Percentiles rank a stretch among this genome's conserved stretches.
phyloP scores from a whole-genome alignment of 495 filamentous ascomycete genomes.

The Lophiostoma macrostomum region DNA sequence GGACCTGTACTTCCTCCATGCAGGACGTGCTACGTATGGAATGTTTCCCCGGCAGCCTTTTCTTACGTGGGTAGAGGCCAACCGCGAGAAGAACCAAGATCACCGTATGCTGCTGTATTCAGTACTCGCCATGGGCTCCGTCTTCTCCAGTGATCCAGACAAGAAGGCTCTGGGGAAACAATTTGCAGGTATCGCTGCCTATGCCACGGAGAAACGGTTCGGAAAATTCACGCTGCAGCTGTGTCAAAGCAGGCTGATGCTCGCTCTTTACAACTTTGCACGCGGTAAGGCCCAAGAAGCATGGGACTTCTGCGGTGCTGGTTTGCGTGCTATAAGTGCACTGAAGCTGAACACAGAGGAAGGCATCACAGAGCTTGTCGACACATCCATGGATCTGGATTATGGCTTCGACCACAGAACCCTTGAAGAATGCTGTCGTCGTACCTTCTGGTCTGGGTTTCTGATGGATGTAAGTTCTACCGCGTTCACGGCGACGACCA shows the following conservation, averaged over 20 bases:
- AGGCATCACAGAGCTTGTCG: conserved; percentile 46
- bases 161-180: conserved; percentile 46
- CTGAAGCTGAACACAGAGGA: conserved; percentile 62
- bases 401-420: conserved; percentile 57
- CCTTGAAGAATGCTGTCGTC: conserved; percentile 61
- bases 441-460: conserved; percentile 67
- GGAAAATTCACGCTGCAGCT: conserved; percentile 56
- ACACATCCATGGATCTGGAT: conserved; percentile 44
- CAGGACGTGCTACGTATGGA: conserved; percentile 53
- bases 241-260: conserved; percentile 60
- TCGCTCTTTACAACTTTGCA: conserved; percentile 63
- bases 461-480: conserved; percentile 54
- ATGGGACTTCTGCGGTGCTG: conserved; percentile 60
- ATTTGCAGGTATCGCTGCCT: conserved; percentile 57
- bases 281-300: conserved; percentile 51
- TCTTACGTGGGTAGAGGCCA: conserved; percentile 51
- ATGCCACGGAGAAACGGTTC: conserved; percentile 52
- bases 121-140: conserved; percentile 56
- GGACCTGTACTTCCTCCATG: conserved; percentile 54
- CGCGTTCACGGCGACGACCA: conserved; percentile 19
- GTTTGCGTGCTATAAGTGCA: conserved; percentile 55
- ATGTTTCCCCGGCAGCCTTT: conserved; percentile 57
- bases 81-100: conserved; percentile 54
- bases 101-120: conserved; percentile 71
- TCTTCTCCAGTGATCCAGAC: conserved; percentile 57